A percentile compares a stretch with the other conserved stretches of the same genome.
phyloP scores from a whole-genome alignment of 2,329 filamentous ascomycete species.

The Paraphaeosphaeria minitans region DNA sequence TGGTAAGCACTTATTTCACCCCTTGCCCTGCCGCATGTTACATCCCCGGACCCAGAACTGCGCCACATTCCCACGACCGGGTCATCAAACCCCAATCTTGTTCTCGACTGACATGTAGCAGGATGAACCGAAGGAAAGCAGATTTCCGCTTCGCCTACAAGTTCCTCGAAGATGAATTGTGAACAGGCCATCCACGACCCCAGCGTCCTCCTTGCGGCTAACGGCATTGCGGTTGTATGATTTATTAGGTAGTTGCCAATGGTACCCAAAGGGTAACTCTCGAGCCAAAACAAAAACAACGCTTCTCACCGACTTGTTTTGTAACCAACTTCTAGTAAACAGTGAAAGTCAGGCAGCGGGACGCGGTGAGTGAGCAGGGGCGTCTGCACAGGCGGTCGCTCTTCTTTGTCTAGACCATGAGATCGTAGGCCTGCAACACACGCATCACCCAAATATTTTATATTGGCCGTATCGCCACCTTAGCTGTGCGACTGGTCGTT shows the following conservation, averaged over 20 bases:
- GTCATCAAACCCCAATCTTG: conserved; percentile 16
- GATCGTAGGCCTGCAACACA: conserved; percentile 2
- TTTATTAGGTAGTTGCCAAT: conserved; percentile 43
- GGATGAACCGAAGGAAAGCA: conserved; percentile 98
- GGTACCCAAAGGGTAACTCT: conserved; percentile 25
- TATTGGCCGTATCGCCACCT: background rate
- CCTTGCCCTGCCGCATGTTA: conserved; percentile 3
- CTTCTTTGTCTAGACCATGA: background rate
- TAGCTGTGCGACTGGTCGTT: background rate
- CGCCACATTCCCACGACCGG: conserved; percentile 5
- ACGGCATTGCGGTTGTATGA: conserved; percentile 35
- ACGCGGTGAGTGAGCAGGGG: conserved; percentile 5
- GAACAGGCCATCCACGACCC: conserved; percentile 15
- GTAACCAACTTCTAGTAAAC: background rate
- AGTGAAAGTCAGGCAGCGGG: background rate
- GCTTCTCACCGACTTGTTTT: conserved; percentile 6
- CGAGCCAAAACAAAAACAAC: background rate
- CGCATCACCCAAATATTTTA: background rate
- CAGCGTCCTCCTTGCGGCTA: conserved; percentile 8
- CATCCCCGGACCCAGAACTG: conserved; percentile 9
- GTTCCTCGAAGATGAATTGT: conserved; percentile 93
- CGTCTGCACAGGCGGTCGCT: background rate
- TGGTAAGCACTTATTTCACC: conserved; percentile 64
- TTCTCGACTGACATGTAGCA: conserved; percentile 49
- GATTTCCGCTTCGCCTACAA: conserved; percentile 99